Conservation (phyloP, 2,329 filamentous ascomycete genomes). For the Penicillium verrucosum region DNA sequence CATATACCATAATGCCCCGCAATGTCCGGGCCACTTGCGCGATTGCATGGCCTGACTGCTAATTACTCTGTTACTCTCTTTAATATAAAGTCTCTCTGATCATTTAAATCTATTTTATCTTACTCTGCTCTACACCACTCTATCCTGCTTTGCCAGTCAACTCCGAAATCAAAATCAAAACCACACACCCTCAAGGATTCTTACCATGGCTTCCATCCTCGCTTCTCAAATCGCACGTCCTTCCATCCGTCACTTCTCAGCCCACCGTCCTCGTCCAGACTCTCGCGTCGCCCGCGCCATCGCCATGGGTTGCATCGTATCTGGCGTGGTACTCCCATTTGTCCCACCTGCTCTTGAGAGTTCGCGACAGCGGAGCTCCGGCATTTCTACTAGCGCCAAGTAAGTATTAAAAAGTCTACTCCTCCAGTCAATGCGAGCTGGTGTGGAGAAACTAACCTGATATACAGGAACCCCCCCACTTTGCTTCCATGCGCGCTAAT, state of each 20-base stretch:
- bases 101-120: background rate
- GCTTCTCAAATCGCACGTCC: constrained; percentile 31
- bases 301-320: constrained; percentile 41
- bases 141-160: background rate
- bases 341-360: constrained; percentile 48
- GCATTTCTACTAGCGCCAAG: constrained; percentile 39
- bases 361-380: constrained; percentile 40
- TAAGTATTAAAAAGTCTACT: constrained; percentile 22
- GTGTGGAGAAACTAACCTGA: constrained; percentile 11
- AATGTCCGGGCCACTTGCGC: constrained; percentile 16
- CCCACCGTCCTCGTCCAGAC: constrained; percentile 40
- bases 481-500: constrained; percentile 42
- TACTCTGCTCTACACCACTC: background rate
- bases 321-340: constrained; percentile 46
- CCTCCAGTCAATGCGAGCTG: background rate
- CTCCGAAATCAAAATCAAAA: background rate
- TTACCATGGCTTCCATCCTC: constrained; percentile 17
- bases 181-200: background rate
- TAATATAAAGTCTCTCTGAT: constrained; percentile 11
- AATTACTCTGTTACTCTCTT: background rate
- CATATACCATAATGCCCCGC: constrained; percentile 17
- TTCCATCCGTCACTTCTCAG: constrained; percentile 45
- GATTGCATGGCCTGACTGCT: constrained; percentile 20
- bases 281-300: constrained; percentile 41
- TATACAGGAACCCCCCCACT: constrained; percentile 39